These are phyloP conservation scores for Plectosphaerella plurivora DNA, from an alignment of 2,329 filamentous ascomycete species.

Conservation along the genomic window DNA sequence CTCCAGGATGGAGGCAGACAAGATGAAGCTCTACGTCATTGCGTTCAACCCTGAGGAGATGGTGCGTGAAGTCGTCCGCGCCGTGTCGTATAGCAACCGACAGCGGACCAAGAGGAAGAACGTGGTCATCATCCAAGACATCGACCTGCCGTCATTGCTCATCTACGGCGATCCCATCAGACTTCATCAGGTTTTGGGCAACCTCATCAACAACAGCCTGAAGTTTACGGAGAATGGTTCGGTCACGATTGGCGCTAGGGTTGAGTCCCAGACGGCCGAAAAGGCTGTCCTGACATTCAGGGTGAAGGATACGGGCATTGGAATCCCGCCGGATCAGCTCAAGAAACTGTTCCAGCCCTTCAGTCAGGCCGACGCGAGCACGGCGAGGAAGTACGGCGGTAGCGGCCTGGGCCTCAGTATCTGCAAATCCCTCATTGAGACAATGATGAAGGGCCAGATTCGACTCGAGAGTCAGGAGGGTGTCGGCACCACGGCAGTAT, in stretches of 20 bases:
- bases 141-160: conserved; percentile 70
- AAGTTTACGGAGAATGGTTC: conserved; percentile 89
- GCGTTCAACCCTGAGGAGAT: conserved; percentile 65
- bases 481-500: conserved; percentile 68
- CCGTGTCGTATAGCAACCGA: conserved; percentile 61
- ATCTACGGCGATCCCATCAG: conserved; percentile 64
- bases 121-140: conserved; percentile 63
- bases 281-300: conserved; percentile 76
- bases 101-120: conserved; percentile 59
- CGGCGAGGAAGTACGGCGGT: conserved; percentile 84
- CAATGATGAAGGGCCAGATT: conserved; percentile 84
- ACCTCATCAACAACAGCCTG: conserved; percentile 86
- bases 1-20: conserved; percentile 86
- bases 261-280: conserved; percentile 66
- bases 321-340: conserved; percentile 77
- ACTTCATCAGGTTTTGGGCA: conserved; percentile 67
- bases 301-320: conserved; percentile 86
- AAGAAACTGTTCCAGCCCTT: conserved; percentile 89
- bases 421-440: conserved; percentile 90
- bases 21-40: conserved; percentile 75
- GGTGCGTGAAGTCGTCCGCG: conserved; percentile 62
- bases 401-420: conserved; percentile 89
- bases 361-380: conserved; percentile 87
- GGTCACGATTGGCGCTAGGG: conserved; percentile 74
- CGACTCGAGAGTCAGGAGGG: conserved; percentile 73